Evolutionary conservation across 2,329 filamentous ascomycete species (phyloP), one percentile per base, ranked within the genome.

Genomic region (Venturia carpophila): DNA sequence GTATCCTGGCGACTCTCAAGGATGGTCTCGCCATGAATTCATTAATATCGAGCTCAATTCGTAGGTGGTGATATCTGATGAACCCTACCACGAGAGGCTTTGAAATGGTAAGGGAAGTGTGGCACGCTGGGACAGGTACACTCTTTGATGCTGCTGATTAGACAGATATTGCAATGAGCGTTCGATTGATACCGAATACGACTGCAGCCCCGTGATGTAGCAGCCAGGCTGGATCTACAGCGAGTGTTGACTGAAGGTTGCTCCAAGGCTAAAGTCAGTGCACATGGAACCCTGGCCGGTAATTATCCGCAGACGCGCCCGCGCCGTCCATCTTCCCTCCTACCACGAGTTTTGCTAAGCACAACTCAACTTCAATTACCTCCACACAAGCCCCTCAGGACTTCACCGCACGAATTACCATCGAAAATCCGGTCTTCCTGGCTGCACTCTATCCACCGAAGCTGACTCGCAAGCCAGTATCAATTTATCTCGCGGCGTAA

Each of bases 181-280:
- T 49, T 3, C 39, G 61, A 63, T 37, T 39, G 43, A 63, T 63
- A 63, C 34, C 61, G 27, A 63, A 49, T 27, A 63, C 19, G 61
- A 6, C 10, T 27, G 39, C 19, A n/a, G 4, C 2, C 34, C 43
- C 15, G 24, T 63, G 61, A 34, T 52, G n/a, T 27, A 21, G 61
- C 11, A 13, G 30, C 34, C 45, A 3, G 13, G 4, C 21, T 13
- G 39, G 24, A 47, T 34, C 43, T 13, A 19, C 10, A 43, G 24
- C 39, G 27, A 47, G 60, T 62, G 60, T 42, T 27, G 45, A 6
- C 21, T 34, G 30, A 3, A 3, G 3, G 45, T 17, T 47, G 5
- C 7, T 21, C 45, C n/a, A 21, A 1, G 45, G 19, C 9, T 21
- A 10, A 9, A 47, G 19, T 21, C n/a, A 21, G 45, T 60, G 34